Conservation (phyloP, 2,329 filamentous ascomycete species). For the Arthrobotrys iridis region DNA sequence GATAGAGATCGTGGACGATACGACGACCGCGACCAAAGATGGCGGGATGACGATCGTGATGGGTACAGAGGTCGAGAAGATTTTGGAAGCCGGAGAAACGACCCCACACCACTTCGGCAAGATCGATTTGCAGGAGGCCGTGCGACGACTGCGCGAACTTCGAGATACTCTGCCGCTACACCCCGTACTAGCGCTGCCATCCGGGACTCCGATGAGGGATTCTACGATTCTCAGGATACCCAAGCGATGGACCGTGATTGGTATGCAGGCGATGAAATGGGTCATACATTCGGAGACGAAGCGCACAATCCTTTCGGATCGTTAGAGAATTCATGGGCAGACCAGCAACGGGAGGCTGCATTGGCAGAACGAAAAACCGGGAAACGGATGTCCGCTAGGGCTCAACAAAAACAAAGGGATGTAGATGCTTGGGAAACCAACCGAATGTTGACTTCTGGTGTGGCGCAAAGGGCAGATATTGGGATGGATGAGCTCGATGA, state of each 20-base stretch:
- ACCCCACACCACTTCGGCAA: conserved; percentile 57
- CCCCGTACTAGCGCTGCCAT: conserved; percentile 57
- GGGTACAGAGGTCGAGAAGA: conserved; percentile 51
- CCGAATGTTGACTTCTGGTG: conserved; percentile 94
- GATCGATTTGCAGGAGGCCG: conserved; percentile 57
- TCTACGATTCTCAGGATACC: conserved; percentile 68
- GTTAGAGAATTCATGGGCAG: conserved; percentile 76
- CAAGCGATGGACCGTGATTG: conserved; percentile 86
- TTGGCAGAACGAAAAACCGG: conserved; percentile 82
- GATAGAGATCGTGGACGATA: conserved; percentile 52
- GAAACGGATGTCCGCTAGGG: conserved; percentile 75
- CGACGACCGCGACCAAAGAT: conserved; percentile 39
- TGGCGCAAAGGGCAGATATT: conserved; percentile 87
- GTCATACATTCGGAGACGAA: conserved; percentile 87
- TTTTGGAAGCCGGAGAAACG: conserved; percentile 55
- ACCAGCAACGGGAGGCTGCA: conserved; percentile 77
- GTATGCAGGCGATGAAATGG: conserved; percentile 88
- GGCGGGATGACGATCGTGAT: conserved; percentile 42
- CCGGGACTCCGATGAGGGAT: conserved; percentile 55
- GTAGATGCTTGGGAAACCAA: conserved; percentile 99
- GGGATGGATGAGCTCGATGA: conserved; percentile 87
- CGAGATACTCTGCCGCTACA: conserved; percentile 55
- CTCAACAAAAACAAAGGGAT: conserved; percentile 87
- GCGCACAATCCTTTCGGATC: conserved; percentile 90
- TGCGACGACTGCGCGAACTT: conserved; percentile 56